These are phyloP conservation scores for Verticillium longisporum DNA, from an alignment of 2,329 filamentous ascomycete species.

Conservation along the genomic window DNA sequence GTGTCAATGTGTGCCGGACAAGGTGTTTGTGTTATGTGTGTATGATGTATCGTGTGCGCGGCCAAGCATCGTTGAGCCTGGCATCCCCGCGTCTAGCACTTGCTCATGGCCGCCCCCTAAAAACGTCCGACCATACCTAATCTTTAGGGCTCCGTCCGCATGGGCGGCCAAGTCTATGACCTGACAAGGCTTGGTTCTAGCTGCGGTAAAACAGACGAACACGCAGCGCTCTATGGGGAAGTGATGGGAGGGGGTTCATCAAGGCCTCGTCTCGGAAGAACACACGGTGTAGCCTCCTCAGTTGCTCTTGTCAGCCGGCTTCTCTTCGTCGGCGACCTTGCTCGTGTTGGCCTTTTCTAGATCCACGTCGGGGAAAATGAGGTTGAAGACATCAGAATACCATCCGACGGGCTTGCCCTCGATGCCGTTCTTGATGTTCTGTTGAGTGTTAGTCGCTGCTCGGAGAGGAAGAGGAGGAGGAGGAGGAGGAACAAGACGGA, in stretches of 20 bases:
- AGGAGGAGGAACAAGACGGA: neutral
- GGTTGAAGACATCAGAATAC: conserved; percentile 89
- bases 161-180: conserved; percentile 2
- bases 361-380: conserved; percentile 82
- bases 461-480: too few species aligned
- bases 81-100: neutral
- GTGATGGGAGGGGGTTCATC: neutral
- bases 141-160: neutral
- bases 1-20: neutral
- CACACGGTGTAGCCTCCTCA: neutral
- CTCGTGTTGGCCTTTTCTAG: conserved; percentile 66
- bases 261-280: neutral
- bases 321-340: conserved; percentile 48
- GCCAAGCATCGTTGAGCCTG: neutral
- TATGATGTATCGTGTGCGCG: neutral
- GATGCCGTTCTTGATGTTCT: conserved; percentile 98
- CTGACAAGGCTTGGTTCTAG: neutral
- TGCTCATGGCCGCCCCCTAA: neutral
- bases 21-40: neutral
- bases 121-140: neutral
- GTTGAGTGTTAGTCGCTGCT: conserved; percentile 5
- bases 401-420: conserved; percentile 86
- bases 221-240: conserved; percentile 1
- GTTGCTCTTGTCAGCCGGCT: conserved; percentile 10
- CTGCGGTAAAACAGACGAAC: neutral